Conservation (phyloP, 441 rosid species). For the Bocquillonia castaneifolia region DNA sequence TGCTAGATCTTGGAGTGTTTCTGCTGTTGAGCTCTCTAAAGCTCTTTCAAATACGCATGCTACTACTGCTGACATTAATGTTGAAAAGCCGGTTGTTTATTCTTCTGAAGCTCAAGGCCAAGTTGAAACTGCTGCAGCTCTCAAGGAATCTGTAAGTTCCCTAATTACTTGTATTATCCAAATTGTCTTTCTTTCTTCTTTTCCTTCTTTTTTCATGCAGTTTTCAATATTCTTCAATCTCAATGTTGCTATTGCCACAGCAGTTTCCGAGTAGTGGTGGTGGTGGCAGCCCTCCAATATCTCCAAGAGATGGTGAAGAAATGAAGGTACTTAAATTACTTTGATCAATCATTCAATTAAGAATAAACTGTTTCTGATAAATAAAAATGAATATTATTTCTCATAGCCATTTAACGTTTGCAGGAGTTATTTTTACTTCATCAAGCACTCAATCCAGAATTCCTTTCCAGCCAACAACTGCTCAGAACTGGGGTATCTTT, state of each 20-base stretch:
- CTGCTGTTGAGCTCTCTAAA: constrained; percentile 73
- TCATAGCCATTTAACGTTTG: constrained; percentile 6
- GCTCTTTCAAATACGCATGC: constrained; percentile 47
- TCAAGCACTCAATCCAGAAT: constrained; percentile 58
- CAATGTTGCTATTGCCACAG: constrained; percentile 31
- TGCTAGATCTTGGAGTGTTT: constrained; percentile 88
- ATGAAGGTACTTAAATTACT: constrained; percentile 51
- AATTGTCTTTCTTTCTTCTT: neutral
- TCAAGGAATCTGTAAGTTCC: constrained; percentile 40
- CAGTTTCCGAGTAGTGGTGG: constrained; percentile 33
- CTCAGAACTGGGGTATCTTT: constrained; percentile 51
- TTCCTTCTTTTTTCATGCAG: neutral
- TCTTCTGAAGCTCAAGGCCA: constrained; percentile 27
- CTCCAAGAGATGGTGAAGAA: constrained; percentile 80
- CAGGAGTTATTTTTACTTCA: constrained; percentile 64
- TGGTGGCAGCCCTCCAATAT: constrained; percentile 46
- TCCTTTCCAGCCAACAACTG: constrained; percentile 48
- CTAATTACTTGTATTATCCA: neutral
- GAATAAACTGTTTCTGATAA: neutral
- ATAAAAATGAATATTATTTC: neutral
- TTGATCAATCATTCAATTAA: neutral
- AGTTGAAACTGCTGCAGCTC: constrained; percentile 36
- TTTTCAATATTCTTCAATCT: neutral
- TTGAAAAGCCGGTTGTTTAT: constrained; percentile 25
- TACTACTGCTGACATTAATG: constrained; percentile 6